These are phyloP conservation scores for Salix exigua DNA, from an alignment of 345 rosid species.

Conservation along the genomic window DNA sequence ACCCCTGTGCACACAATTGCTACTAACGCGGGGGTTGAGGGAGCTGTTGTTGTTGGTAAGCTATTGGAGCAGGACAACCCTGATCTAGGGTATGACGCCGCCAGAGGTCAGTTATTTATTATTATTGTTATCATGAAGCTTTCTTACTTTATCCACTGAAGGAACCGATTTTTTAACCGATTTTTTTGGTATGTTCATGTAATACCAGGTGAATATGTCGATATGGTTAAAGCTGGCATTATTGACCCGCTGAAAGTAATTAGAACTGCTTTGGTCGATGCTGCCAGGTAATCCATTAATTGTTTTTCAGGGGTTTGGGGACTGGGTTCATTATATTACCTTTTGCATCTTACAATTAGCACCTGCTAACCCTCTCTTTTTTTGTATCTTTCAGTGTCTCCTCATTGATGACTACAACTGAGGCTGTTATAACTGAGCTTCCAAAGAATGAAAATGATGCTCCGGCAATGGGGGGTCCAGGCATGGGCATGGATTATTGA, in stretches of 20 bases:
- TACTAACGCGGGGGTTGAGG: slow-evolving; percentile 89
- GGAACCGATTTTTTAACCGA: neutral
- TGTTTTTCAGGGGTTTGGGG: neutral
- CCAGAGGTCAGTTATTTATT: slow-evolving; percentile 61
- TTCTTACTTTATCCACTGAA: neutral
- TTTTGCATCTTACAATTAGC: too few relatives aligned
- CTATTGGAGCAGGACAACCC: slow-evolving; percentile 78
- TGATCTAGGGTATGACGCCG: slow-evolving; percentile 95
- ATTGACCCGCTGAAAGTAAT: slow-evolving; percentile 93
- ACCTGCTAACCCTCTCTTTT: neutral
- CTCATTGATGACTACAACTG: slow-evolving; percentile 90
- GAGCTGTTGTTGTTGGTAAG: slow-evolving; percentile 93
- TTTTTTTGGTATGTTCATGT: neutral
- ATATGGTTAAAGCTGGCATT: slow-evolving; percentile 91
- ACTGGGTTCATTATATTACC: neutral
- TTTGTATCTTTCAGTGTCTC: slow-evolving; percentile 55
- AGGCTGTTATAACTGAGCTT: slow-evolving; percentile 78
- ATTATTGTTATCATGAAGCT: neutral
- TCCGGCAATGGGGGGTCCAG: slow-evolving; percentile 55
- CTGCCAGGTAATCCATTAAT: slow-evolving; percentile 57
- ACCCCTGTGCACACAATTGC: slow-evolving; percentile 82
- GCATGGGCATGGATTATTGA: slow-evolving; percentile 94
- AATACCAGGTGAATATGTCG: slow-evolving; percentile 75
- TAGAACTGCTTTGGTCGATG: slow-evolving; percentile 92
- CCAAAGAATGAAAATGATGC: slow-evolving; percentile 74